Evolutionary conservation across 805 yeast species (phyloP).

Genomic region (Vanderwaltozyma polyspora): DNA sequence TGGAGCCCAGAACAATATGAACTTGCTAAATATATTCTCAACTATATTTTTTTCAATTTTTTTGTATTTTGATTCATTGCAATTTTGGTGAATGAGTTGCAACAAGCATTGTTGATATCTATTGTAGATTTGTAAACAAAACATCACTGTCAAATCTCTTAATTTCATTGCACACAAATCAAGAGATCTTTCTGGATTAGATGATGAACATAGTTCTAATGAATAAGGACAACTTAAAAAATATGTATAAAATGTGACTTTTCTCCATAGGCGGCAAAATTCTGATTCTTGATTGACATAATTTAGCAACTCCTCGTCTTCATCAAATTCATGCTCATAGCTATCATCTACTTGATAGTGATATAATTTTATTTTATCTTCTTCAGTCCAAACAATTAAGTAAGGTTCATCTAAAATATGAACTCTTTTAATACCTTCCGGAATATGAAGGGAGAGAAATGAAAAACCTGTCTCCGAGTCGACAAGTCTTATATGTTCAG

Average conservation of each 20-base stretch:
- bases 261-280: conserved; percentile 17
- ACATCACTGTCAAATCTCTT: conserved; percentile 23
- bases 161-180: conserved; percentile 23
- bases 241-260: conserved; percentile 19
- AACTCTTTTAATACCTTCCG: conserved; percentile 17
- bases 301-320: conserved; percentile 13
- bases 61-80: not conserved
- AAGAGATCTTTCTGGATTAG: conserved; percentile 13
- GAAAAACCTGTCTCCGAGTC: conserved; percentile 21
- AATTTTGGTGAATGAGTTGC: not conserved
- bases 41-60: conserved; percentile 14
- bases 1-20: conserved; percentile 47
- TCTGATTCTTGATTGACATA: conserved; percentile 11
- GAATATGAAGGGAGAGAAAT: conserved; percentile 12
- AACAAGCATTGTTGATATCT: conserved; percentile 10
- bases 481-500: conserved; percentile 11
- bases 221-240: conserved; percentile 14
- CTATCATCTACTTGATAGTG: conserved; percentile 19
- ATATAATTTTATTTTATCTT: conserved; percentile 12
- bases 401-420: conserved; percentile 8
- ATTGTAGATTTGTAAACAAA: conserved; percentile 19
- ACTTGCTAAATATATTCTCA: conserved; percentile 23
- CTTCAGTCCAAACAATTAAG: conserved; percentile 15
- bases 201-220: conserved; percentile 16
- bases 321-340: conserved; percentile 2